These are phyloP conservation scores for Pseudogymnoascus sp. DNA, from an alignment of 2,329 filamentous ascomycete species.

Conservation along the genomic window DNA sequence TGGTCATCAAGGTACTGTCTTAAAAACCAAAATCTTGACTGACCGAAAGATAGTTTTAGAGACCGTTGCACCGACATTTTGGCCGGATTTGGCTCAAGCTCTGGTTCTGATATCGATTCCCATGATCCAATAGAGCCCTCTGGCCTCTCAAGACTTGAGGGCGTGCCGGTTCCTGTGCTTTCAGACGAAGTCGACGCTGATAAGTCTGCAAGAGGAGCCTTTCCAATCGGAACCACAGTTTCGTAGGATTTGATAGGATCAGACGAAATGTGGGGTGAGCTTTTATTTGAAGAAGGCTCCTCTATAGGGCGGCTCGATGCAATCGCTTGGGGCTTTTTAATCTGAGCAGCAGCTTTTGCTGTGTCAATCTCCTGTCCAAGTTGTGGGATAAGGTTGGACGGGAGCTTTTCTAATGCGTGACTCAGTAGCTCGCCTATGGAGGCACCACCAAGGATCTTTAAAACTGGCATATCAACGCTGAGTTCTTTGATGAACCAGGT, in stretches of 20 bases:
- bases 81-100: background rate
- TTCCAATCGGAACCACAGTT: background rate
- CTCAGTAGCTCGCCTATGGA: constrained; percentile 16
- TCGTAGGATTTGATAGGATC: background rate
- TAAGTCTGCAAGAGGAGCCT: background rate
- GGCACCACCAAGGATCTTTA: constrained; percentile 36
- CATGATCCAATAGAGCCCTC: background rate
- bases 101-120: background rate
- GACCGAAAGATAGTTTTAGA: constrained; percentile 11
- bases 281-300: background rate
- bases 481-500: constrained; percentile 42
- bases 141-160: background rate
- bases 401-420: background rate
- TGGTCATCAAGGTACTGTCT: constrained; percentile 20
- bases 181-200: background rate
- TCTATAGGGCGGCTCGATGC: background rate
- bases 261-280: background rate
- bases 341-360: background rate
- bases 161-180: background rate
- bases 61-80: background rate
- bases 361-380: background rate
- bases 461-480: constrained; percentile 36
- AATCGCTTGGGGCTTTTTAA: background rate
- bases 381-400: background rate
- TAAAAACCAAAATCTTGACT: constrained; percentile 23